Evolutionary conservation across 352 stramenopile species (phyloP).

Genomic region (Globisporangium alternatum): DNA sequence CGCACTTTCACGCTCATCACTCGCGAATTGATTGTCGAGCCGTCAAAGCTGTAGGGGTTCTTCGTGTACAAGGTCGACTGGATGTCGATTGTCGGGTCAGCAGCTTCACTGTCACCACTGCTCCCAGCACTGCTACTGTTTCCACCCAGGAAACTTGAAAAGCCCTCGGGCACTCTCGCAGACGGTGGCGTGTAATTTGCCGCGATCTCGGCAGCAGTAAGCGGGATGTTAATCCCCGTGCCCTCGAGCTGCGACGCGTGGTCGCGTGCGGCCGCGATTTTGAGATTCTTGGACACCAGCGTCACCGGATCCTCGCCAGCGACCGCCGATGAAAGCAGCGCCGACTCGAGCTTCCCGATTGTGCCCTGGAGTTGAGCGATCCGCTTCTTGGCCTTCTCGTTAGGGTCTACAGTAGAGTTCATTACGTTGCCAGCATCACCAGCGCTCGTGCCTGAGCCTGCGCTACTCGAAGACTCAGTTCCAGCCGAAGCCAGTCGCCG

Average conservation of each 20-base stretch:
- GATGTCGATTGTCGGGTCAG: constrained; percentile 51
- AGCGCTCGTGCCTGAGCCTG: background rate
- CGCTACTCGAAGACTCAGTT: background rate
- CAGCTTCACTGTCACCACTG: constrained; percentile 15
- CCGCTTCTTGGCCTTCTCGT: constrained; percentile 28
- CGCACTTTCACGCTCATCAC: constrained; percentile 63
- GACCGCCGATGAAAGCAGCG: constrained; percentile 38
- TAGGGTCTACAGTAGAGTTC: constrained; percentile 16
- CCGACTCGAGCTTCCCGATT: constrained; percentile 48
- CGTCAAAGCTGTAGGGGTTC: constrained; percentile 59
- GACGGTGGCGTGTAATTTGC: constrained; percentile 53
- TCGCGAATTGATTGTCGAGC: constrained; percentile 44
- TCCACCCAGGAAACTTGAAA: constrained; percentile 32
- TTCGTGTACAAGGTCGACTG: constrained; percentile 63
- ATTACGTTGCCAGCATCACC: constrained; percentile 5
- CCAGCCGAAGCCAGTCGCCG: background rate
- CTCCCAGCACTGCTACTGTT: constrained; percentile 16
- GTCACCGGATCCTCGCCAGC: constrained; percentile 50
- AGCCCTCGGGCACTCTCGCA: constrained; percentile 44
- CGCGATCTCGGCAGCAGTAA: constrained; percentile 38
- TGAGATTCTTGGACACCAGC: constrained; percentile 62
- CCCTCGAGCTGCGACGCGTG: constrained; percentile 44
- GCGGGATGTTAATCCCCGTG: constrained; percentile 28
- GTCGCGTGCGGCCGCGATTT: constrained; percentile 46
- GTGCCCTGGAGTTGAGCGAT: constrained; percentile 40